These are phyloP conservation scores for Cercospora berteroae DNA, from an alignment of 2,329 filamentous ascomycete genomes.

Conservation along the genomic window DNA sequence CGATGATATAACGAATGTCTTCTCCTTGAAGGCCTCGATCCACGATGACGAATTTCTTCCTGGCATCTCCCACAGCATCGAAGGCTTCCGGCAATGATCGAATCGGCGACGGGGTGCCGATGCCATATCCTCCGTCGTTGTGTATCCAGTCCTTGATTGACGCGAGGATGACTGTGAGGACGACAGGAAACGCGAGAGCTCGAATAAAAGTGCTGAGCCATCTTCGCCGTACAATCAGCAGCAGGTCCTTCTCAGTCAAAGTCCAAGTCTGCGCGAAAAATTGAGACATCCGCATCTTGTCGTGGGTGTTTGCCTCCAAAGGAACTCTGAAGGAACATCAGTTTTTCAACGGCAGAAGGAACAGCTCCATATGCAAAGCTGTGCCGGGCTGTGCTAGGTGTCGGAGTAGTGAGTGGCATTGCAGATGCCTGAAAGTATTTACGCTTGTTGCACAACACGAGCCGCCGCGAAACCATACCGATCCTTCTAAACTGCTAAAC, in stretches of 20 bases:
- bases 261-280: conserved; percentile 50
- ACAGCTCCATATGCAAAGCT: neutral
- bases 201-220: conserved; percentile 53
- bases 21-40: conserved; percentile 67
- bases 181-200: conserved; percentile 54
- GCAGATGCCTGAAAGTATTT: conserved; percentile 7
- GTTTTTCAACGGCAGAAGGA: neutral
- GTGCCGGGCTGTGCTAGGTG: neutral
- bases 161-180: conserved; percentile 49
- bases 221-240: conserved; percentile 53
- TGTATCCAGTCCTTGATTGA: conserved; percentile 73
- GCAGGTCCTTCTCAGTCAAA: conserved; percentile 55
- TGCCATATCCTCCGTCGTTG: conserved; percentile 70
- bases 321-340: neutral
- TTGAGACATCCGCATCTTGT: conserved; percentile 18
- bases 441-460: neutral
- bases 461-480: conserved; percentile 1
- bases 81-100: conserved; percentile 65
- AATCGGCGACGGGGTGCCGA: conserved; percentile 61
- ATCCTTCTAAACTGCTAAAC: conserved; percentile 8
- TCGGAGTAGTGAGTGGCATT: neutral
- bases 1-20: conserved; percentile 69
- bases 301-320: neutral
- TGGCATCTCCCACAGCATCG: conserved; percentile 52
- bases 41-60: conserved; percentile 72